Evolutionary conservation across 768 basidiomycete species (phyloP).

Genomic region (Hysterangium stoloniferum): DNA sequence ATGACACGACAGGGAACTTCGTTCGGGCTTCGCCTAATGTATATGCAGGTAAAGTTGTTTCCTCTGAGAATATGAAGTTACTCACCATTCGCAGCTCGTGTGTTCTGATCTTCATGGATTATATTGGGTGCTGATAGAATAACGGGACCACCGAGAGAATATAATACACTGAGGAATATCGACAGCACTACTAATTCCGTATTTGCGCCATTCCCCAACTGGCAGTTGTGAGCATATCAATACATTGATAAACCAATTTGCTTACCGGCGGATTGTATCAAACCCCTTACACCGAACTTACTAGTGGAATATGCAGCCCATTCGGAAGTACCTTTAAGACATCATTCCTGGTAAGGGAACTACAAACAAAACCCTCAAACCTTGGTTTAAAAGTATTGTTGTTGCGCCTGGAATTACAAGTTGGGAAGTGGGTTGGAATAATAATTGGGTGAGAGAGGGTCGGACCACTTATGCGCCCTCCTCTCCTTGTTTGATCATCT

Average conservation of each 20-base stretch:
- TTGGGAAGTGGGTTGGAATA: background rate
- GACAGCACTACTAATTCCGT: slow-evolving; percentile 20
- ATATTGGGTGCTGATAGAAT: slow-evolving; percentile 29
- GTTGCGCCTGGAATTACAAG: slow-evolving; percentile 25
- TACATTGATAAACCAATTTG: background rate
- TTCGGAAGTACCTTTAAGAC: background rate
- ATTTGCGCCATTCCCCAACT: slow-evolving; percentile 26
- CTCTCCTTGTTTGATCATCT: slow-evolving; percentile 50
- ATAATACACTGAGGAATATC: slow-evolving; percentile 9
- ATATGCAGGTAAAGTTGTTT: background rate
- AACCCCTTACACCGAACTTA: slow-evolving; percentile 37
- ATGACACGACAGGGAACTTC: slow-evolving; percentile 1
- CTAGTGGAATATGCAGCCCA: slow-evolving; percentile 24
- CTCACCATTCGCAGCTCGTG: slow-evolving; percentile 4
- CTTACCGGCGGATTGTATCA: slow-evolving; percentile 29
- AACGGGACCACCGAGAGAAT: slow-evolving; percentile 14
- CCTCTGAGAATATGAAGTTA: background rate
- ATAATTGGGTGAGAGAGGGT: slow-evolving; percentile 11
- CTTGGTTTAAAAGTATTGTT: slow-evolving; percentile 27
- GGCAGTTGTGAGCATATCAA: background rate
- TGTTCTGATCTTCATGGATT: slow-evolving; percentile 23
- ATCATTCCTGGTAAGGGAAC: background rate
- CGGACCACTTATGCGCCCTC: slow-evolving; percentile 47
- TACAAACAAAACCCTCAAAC: slow-evolving; percentile 8
- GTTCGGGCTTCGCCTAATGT: background rate